Percentiles rank a stretch among this genome's conserved stretches.
phyloP scores from a whole-genome alignment of 768 basidiomycete genomes.

The Pulveroboletus frians region DNA sequence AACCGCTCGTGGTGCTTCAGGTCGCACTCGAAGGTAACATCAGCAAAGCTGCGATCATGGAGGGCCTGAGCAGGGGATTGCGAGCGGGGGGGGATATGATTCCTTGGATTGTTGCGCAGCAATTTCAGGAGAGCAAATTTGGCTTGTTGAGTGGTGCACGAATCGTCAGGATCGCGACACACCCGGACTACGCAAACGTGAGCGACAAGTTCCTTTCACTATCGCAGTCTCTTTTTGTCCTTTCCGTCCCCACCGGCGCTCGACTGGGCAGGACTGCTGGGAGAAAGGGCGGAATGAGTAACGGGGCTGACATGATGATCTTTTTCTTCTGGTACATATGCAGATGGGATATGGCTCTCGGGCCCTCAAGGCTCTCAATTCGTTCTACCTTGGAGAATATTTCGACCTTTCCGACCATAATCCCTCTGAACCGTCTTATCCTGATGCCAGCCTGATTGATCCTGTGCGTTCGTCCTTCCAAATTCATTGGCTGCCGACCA shows the following conservation, averaged over 20 bases:
- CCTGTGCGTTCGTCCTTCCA: slow-evolving; percentile 31
- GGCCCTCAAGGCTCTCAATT: slow-evolving; percentile 79
- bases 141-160: slow-evolving; percentile 87
- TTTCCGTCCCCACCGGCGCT: background rate
- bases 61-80: slow-evolving; percentile 76
- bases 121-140: slow-evolving; percentile 95
- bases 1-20: slow-evolving; percentile 92
- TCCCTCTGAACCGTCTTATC: slow-evolving; percentile 48
- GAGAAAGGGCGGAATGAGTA: background rate
- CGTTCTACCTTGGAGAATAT: slow-evolving; percentile 91
- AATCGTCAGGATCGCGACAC: slow-evolving; percentile 88
- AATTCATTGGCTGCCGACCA: background rate
- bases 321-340: background rate
- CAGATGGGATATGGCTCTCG: slow-evolving; percentile 97
- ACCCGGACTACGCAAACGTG: slow-evolving; percentile 91
- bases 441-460: slow-evolving; percentile 49
- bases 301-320: background rate
- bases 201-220: slow-evolving; percentile 24
- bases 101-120: slow-evolving; percentile 91
- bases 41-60: slow-evolving; percentile 77
- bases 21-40: slow-evolving; percentile 95
- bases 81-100: slow-evolving; percentile 95
- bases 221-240: background rate
- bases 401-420: slow-evolving; percentile 74
- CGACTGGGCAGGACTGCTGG: background rate